phyloP scores from a whole-genome alignment of 805 yeast genomes.

The Candida coleopterorum region DNA sequence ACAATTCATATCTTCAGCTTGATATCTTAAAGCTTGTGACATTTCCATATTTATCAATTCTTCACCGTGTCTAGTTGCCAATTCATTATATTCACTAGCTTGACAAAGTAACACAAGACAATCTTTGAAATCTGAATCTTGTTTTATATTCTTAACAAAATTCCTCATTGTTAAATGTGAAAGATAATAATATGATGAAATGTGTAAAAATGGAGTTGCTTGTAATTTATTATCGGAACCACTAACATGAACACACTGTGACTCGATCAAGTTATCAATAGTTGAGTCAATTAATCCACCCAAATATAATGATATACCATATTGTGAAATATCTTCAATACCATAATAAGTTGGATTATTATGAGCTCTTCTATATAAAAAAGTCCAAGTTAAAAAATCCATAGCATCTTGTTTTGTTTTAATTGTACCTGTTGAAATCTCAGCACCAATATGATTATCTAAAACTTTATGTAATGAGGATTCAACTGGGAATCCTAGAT shows the following conservation, averaged over 20 bases:
- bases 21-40: slow-evolving; percentile 67
- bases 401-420: slow-evolving; percentile 61
- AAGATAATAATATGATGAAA: slow-evolving; percentile 87
- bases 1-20: slow-evolving; percentile 50
- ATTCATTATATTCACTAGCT: slow-evolving; percentile 78
- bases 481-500: slow-evolving; percentile 80
- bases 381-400: slow-evolving; percentile 75
- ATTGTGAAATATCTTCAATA: slow-evolving; percentile 53
- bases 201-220: slow-evolving; percentile 78
- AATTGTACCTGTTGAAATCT: slow-evolving; percentile 67
- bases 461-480: slow-evolving; percentile 73
- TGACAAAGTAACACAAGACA: slow-evolving; percentile 57
- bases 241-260: slow-evolving; percentile 58
- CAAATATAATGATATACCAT: slow-evolving; percentile 54
- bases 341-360: slow-evolving; percentile 77
- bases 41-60: slow-evolving; percentile 81
- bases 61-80: slow-evolving; percentile 90
- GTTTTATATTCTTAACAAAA: slow-evolving; percentile 49
- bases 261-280: slow-evolving; percentile 60
- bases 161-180: slow-evolving; percentile 84
- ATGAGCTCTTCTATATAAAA: slow-evolving; percentile 67
- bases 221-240: slow-evolving; percentile 47
- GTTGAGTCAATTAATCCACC: slow-evolving; percentile 66
- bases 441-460: slow-evolving; percentile 79
- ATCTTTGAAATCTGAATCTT: slow-evolving; percentile 49